Percentiles rank a stretch among this genome's conserved stretches.
Conservation (phyloP, 768 basidiomycete genomes). For the Tulasnella sp. region DNA sequence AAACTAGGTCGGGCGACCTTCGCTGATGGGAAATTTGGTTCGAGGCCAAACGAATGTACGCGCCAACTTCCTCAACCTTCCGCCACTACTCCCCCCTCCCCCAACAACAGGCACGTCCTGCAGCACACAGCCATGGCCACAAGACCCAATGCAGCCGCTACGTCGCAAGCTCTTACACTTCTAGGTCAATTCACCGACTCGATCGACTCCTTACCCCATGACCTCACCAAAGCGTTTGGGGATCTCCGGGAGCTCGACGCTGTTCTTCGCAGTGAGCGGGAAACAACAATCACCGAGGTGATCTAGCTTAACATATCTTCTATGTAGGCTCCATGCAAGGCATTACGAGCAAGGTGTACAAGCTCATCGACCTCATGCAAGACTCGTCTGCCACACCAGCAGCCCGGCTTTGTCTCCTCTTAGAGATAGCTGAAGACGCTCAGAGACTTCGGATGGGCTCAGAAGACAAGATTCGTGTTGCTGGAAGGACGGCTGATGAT, state of each 20-base stretch:
- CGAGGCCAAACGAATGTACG: slow-evolving; percentile 10
- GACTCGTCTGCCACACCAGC: slow-evolving; percentile 48
- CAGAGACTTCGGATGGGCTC: slow-evolving; percentile 85
- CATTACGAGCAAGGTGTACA: slow-evolving; percentile 75
- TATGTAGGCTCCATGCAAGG: slow-evolving; percentile 67
- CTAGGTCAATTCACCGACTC: slow-evolving; percentile 85
- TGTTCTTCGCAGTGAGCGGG: slow-evolving; percentile 56
- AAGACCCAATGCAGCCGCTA: slow-evolving; percentile 8
- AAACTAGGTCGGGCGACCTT: background rate
- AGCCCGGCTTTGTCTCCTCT: slow-evolving; percentile 78
- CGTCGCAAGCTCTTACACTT: slow-evolving; percentile 38
- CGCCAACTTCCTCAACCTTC: background rate
- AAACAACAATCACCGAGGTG: background rate
- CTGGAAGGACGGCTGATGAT: slow-evolving; percentile 84
- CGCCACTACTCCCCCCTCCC: background rate
- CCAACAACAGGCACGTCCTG: background rate
- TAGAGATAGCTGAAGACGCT: slow-evolving; percentile 93
- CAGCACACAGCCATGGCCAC: background rate
- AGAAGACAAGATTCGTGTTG: slow-evolving; percentile 97
- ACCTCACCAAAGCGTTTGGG: slow-evolving; percentile 89
- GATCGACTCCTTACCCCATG: slow-evolving; percentile 88
- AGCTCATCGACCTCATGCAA: slow-evolving; percentile 74
- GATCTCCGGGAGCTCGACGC: slow-evolving; percentile 99
- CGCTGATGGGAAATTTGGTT: slow-evolving; percentile 6
- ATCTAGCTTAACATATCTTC: background rate